Percentiles rank a stretch among this genome's conserved stretches.
Evolutionary conservation across 352 stramenopile genomes (phyloP).

Genomic region (Hyaloperonospora brassicae): DNA sequence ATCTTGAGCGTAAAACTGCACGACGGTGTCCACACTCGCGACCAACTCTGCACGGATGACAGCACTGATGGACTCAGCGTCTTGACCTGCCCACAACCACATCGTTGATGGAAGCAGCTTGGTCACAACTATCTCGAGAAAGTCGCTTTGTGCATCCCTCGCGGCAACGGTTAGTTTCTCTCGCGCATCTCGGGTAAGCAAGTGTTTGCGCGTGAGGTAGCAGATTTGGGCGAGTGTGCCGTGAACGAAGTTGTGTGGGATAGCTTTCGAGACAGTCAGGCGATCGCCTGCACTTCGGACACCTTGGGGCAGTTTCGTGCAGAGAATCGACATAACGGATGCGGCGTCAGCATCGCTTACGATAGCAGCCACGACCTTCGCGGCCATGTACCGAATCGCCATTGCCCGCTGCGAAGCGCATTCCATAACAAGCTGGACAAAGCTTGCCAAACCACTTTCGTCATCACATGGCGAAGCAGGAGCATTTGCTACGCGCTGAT

Average conservation of each 20-base stretch:
- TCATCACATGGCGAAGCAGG: conserved; percentile 13
- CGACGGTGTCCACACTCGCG: conserved; percentile 39
- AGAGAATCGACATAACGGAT: conserved; percentile 32
- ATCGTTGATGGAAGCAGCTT: conserved; percentile 36
- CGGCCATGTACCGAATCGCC: conserved; percentile 72
- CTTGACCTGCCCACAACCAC: conserved; percentile 36
- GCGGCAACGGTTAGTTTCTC: conserved; percentile 6
- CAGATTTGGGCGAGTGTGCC: conserved; percentile 57
- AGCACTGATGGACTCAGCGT: conserved; percentile 21
- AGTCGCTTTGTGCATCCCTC: conserved; percentile 11
- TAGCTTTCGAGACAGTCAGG: not conserved
- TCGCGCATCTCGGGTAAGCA: conserved; percentile 9
- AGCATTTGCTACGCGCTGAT: conserved; percentile 20
- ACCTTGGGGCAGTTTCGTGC: conserved; percentile 33
- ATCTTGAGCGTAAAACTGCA: conserved; percentile 24
- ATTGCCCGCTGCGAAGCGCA: conserved; percentile 68
- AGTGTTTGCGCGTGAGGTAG: conserved; percentile 37
- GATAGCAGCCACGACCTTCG: conserved; percentile 66
- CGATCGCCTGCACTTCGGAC: conserved; percentile 9
- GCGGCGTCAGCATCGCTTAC: conserved; percentile 47
- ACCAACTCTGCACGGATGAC: conserved; percentile 45
- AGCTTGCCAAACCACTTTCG: conserved; percentile 25
- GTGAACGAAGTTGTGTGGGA: conserved; percentile 60
- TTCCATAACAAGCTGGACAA: conserved; percentile 58
- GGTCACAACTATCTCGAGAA: conserved; percentile 25